Conservation (phyloP, 306 rosid genomes). For the Senna tora region DNA sequence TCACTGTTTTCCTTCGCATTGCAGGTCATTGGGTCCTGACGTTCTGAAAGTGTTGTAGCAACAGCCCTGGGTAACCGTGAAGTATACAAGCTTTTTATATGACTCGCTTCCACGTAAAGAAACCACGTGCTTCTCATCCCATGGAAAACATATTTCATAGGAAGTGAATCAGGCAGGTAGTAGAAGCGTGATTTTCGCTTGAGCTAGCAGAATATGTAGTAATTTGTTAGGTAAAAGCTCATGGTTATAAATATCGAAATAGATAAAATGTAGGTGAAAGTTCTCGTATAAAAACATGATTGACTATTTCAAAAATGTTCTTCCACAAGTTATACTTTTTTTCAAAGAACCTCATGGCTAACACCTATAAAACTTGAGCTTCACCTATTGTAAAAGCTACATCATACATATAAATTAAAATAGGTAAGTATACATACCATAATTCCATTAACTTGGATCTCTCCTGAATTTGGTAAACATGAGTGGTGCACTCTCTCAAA, state of each 20-base stretch:
- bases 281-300: background rate
- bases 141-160: slow-evolving; percentile 50
- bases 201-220: slow-evolving; percentile 52
- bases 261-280: background rate
- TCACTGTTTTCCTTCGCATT: slow-evolving; percentile 33
- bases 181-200: slow-evolving; percentile 62
- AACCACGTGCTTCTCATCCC: slow-evolving; percentile 61
- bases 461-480: slow-evolving; percentile 65
- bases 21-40: slow-evolving; percentile 20
- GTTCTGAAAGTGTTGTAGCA: slow-evolving; percentile 34
- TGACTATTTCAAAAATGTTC: background rate
- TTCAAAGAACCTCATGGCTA: background rate
- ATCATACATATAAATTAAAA: slow-evolving; percentile 4
- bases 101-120: slow-evolving; percentile 59
- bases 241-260: slow-evolving; percentile 27
- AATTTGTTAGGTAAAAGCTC: slow-evolving; percentile 19
- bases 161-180: slow-evolving; percentile 63
- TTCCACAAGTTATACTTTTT: background rate
- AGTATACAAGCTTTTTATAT: slow-evolving; percentile 28
- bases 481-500: slow-evolving; percentile 64
- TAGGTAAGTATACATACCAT: slow-evolving; percentile 50
- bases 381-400: background rate
- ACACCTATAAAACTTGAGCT: background rate
- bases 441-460: slow-evolving; percentile 64
- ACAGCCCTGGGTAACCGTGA: slow-evolving; percentile 31